A percentile compares a stretch with the other conserved stretches of the same genome.
Conservation (phyloP, 805 yeast species). For the Hagleromyces aurorensis region DNA sequence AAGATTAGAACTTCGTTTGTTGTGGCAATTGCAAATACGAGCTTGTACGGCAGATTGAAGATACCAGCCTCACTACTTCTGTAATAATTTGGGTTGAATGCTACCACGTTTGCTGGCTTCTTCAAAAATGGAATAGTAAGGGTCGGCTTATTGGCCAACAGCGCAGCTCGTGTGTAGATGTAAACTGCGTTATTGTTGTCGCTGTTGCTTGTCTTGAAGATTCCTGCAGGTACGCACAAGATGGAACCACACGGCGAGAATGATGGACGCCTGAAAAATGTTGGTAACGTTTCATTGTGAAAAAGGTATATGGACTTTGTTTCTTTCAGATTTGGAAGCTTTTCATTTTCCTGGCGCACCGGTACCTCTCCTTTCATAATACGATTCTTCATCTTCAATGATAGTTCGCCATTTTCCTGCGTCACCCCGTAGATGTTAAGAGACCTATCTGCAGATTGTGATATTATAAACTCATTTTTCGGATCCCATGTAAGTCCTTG, state of each 20-base stretch:
- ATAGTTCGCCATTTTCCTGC: constrained; percentile 8
- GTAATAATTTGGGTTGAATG: constrained; percentile 65
- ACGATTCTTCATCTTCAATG: constrained; percentile 31
- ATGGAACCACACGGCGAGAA: constrained; percentile 89
- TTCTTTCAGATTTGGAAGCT: constrained; percentile 15
- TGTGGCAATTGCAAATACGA: constrained; percentile 90
- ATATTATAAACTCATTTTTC: constrained; percentile 59
- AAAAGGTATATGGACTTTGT: constrained; percentile 43
- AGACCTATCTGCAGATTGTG: constrained; percentile 85
- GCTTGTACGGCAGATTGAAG: constrained; percentile 61
- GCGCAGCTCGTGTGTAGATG: constrained; percentile 64
- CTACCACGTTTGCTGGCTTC: constrained; percentile 76
- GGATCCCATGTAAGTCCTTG: constrained; percentile 99
- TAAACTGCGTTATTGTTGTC: constrained; percentile 62
- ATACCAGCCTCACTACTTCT: constrained; percentile 13
- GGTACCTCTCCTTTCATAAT: constrained; percentile 54
- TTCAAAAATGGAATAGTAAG: constrained; percentile 71
- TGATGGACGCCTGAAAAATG: constrained; percentile 79
- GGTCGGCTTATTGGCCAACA: constrained; percentile 50
- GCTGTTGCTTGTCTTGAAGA: constrained; percentile 34
- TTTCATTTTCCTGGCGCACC: constrained; percentile 13
- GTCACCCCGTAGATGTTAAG: constrained; percentile 52
- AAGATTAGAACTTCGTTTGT: constrained; percentile 76
- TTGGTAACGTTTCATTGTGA: constrained; percentile 80
- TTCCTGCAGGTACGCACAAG: constrained; percentile 71